phyloP scores from a whole-genome alignment of 139 green algal species.

The Micromonas commoda region DNA sequence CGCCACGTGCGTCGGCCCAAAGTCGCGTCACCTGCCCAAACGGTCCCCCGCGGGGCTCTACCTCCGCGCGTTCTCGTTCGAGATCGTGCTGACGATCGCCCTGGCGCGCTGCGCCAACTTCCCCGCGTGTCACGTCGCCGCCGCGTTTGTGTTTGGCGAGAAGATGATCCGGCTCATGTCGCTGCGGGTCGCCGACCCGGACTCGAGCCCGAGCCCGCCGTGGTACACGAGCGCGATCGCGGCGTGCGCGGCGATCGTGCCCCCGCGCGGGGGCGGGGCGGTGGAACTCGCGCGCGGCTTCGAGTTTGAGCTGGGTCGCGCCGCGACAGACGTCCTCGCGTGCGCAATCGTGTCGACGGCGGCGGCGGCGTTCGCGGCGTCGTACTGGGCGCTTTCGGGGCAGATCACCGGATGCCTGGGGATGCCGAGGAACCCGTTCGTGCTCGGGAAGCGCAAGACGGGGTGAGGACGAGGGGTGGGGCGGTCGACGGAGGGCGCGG shows the following conservation, averaged over 20 bases:
- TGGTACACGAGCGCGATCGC: background rate
- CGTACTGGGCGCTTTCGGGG: background rate
- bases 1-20: background rate
- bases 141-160: background rate
- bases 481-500: too few species aligned
- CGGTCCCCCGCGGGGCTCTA: background rate
- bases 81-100: background rate
- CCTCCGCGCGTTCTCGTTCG: background rate
- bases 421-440: slow-evolving; percentile 8
- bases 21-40: background rate
- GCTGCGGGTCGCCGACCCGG: slow-evolving; percentile 8
- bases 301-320: too few species aligned
- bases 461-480: background rate
- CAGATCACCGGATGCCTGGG: slow-evolving; percentile 23
- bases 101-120: background rate
- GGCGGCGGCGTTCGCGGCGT: background rate
- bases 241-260: background rate
- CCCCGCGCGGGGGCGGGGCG: too few species aligned
- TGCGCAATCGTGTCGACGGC: background rate
- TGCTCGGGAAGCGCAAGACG: background rate
- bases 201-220: background rate
- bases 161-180: background rate
- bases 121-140: background rate
- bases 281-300: too few species aligned
- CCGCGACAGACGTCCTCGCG: too few species aligned